Base-by-base conservation (phyloP, 352 stramenopile genomes). In the Elongisporangium undulatum region DNA sequence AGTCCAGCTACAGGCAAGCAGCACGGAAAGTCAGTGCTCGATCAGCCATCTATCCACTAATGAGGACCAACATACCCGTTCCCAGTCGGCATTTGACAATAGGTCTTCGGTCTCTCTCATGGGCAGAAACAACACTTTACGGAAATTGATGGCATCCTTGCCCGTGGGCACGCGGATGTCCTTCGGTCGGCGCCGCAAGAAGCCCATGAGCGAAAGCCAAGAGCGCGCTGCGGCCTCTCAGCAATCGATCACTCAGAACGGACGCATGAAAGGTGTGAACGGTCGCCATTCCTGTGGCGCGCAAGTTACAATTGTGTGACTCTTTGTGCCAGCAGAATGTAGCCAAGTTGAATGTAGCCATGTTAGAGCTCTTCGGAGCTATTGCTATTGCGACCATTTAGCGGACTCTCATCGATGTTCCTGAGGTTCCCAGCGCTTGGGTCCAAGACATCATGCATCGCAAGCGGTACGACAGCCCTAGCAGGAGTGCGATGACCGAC, bases 111-210 rank as follows among this genome's bases (percentile, higher is more conserved):
- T 91, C 57, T 94, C 85, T 0, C 70, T 68, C 52, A 89, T 60
- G 4, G 82, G 73, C 19, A 92, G 58, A 53, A 94, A 94, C 55
- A 94, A 67, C 1, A 94, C 51, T 49, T 92, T 92, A 38, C 82
- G 82, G 55, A 90, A 89, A 39, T 92, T 90, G 57, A 91, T 80
- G 53, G 73, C 82, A 66, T 90, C 77, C 63, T 64, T 76, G 51
- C 85, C 85, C 26, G 79, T 82, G 9, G 85, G 85, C 29, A 90
- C 71, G 60, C 75, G 81, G 59, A 92, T 82, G 39, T 87, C 75
- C 21, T 69, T 69, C 64, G 87, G 85, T 61, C 87, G 88, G 22
- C 71, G 77, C 29, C 75, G 62, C 22, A 91, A 63, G 52, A 94
- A 77, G 12, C 69, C 71, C 84, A 93, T 91, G 16, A 20, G 41